Conservation (phyloP, 2,329 filamentous ascomycete species). For the Aspergillus sp. region DNA sequence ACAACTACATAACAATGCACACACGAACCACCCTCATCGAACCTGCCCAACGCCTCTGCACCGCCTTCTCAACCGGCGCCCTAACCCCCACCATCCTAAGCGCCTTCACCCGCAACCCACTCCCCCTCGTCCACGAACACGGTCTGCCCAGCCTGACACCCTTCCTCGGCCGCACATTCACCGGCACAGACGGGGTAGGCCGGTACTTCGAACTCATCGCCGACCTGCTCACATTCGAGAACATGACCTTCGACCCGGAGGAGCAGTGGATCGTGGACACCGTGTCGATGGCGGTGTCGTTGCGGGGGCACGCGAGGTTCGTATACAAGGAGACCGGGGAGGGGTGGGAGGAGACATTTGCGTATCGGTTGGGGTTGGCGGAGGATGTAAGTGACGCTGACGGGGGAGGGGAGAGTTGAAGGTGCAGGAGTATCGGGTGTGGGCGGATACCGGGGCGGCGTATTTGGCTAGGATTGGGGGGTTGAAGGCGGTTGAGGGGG, state of each 20-base stretch:
- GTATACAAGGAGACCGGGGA: constrained; percentile 29
- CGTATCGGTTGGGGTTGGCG: constrained; percentile 34
- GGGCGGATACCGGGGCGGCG: constrained; percentile 42
- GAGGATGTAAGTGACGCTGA: constrained; percentile 13
- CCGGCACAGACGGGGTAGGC: constrained; percentile 27
- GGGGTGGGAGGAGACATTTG: constrained; percentile 38
- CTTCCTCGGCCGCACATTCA: constrained; percentile 39
- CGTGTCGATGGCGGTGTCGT: constrained; percentile 23
- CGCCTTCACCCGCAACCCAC: constrained; percentile 28
- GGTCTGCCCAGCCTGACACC: constrained; percentile 37
- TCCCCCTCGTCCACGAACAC: constrained; percentile 31
- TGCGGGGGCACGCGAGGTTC: constrained; percentile 32
- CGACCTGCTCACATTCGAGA: constrained; percentile 25
- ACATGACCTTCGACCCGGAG: constrained; percentile 33
- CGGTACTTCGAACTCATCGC: constrained; percentile 34
- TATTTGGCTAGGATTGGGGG: constrained; percentile 32
- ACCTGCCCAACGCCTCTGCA: constrained; percentile 23
- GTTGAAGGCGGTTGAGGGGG: constrained; percentile 11
- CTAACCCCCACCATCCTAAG: constrained; percentile 22
- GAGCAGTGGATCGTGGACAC: constrained; percentile 35
- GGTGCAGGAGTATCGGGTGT: constrained; percentile 38
- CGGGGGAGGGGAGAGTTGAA: constrained; percentile 13
- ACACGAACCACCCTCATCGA: constrained; percentile 16
- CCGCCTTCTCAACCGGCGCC: constrained; percentile 22
- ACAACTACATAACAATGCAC: constrained; percentile 4